Evolutionary conservation across 225 moss, liverwort and hornwort genomes (phyloP), one percentile per base, ranked within the genome.

Genomic region (Sphagnum tenellum): DNA sequence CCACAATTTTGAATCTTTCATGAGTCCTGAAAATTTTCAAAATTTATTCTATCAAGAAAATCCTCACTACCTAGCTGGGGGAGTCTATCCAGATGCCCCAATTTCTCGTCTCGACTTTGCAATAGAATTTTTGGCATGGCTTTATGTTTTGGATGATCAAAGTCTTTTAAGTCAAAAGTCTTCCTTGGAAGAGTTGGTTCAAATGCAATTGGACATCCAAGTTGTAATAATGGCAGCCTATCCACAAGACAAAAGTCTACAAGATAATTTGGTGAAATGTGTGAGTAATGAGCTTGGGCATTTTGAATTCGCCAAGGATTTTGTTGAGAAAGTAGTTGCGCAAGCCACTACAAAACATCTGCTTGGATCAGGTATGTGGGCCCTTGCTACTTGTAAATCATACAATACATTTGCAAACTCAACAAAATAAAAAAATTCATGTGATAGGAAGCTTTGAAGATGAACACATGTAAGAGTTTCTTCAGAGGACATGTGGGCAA

Each of bases 221-320:
- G 61, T 72, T 3, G 72, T 66, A 64, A 5, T 14, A n/a, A 66
- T 72, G 72, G 46, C 65, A 8, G 47, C 66, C 4, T 72, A 60
- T n/a, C 60, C 72, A 47, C 12, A 52, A 4, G 72, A 72, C 9
- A 60, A 66, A 45, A 13, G 12, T 11, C 48, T 72, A 44, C 53
- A 54, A 48, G 72, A 60, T 47, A 58, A 53, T 11, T 7, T 66
- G 61, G 60, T 60, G 3, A 48, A 0, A 12, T 49, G 29, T 29
- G 29, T 29, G 0, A 29, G 29, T 29, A 29, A 29, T 29, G 29
- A 29, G 29, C 29, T 29, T 29, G 29, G 29, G 29, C 29, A 29
- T 29, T 29, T 29, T 29, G 29, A 29, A 29, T 29, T 29, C 29
- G 1, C 29, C 29, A 29, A 29, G 29, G 29, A 29, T 29, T 29